Evolutionary conservation across 805 yeast genomes (phyloP).

Genomic region (Candida bentonensis): DNA sequence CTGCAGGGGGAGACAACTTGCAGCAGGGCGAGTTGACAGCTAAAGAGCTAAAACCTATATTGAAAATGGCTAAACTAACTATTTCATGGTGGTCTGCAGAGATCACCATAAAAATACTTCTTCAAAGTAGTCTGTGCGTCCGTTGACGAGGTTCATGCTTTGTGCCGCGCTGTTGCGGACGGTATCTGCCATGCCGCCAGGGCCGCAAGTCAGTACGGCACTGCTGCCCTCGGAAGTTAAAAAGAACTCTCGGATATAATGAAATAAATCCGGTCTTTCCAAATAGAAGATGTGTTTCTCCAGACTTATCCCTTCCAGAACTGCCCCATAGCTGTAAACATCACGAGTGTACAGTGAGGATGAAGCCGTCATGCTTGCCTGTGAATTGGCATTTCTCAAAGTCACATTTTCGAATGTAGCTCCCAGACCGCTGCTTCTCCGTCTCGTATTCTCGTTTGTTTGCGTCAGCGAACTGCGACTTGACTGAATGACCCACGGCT

Average conservation of each 20-base stretch:
- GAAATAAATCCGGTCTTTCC: slow-evolving; percentile 27
- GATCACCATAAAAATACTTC: slow-evolving; percentile 62
- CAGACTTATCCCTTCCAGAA: slow-evolving; percentile 5
- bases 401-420: background rate
- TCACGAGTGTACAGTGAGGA: background rate
- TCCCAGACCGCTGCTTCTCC: slow-evolving; percentile 1
- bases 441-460: background rate
- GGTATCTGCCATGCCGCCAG: slow-evolving; percentile 15
- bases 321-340: background rate
- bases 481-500: background rate
- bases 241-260: slow-evolving; percentile 29
- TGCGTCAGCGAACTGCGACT: background rate
- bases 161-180: slow-evolving; percentile 10
- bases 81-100: background rate
- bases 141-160: slow-evolving; percentile 11
- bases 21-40: too few species aligned
- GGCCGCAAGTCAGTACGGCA: slow-evolving; percentile 23
- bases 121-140: slow-evolving; percentile 54
- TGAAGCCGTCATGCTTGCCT: slow-evolving; percentile 4
- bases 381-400: slow-evolving; percentile 4
- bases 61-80: too few species aligned
- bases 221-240: slow-evolving; percentile 33
- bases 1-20: too few species aligned
- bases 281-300: slow-evolving; percentile 32
- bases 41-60: too few species aligned